These are phyloP conservation scores for Venturia aucupariae DNA, from an alignment of 2,329 filamentous ascomycete genomes.

Conservation along the genomic window DNA sequence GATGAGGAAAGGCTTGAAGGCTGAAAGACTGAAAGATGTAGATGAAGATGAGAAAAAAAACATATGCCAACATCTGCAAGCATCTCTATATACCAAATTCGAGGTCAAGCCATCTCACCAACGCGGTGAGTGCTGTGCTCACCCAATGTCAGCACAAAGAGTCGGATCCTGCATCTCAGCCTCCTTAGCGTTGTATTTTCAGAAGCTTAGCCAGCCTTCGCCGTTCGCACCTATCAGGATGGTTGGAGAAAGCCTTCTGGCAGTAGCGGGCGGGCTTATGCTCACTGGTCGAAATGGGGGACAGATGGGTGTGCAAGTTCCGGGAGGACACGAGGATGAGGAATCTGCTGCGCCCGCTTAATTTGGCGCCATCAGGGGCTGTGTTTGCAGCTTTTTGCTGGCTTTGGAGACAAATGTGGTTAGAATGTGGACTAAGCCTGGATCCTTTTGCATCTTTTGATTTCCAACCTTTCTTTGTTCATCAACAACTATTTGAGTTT, in stretches of 20 bases:
- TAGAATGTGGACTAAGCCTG: background rate
- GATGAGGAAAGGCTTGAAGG: too few relatives aligned
- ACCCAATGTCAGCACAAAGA: slow-evolving; percentile 4
- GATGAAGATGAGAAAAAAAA: background rate
- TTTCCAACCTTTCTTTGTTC: background rate
- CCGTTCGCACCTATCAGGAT: too few relatives aligned
- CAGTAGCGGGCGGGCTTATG: background rate
- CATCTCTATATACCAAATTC: background rate
- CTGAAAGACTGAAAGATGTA: background rate
- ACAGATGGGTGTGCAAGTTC: background rate
- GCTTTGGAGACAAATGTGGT: background rate
- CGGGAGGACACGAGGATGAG: background rate
- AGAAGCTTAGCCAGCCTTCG: background rate
- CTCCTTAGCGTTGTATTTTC: background rate
- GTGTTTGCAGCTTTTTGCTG: slow-evolving; percentile 1
- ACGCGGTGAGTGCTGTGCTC: background rate
- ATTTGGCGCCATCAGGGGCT: background rate
- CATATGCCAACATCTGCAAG: background rate
- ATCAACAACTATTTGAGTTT: background rate
- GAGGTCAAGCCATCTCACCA: background rate
- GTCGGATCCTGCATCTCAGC: background rate
- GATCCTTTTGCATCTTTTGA: background rate
- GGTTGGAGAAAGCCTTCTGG: background rate
- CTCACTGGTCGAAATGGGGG: background rate
- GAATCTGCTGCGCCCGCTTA: slow-evolving; percentile 3